A percentile compares a stretch with the other conserved stretches of the same genome.
phyloP scores from a whole-genome alignment of 2,329 filamentous ascomycete species.

The Pseudogymnoascus sp. region DNA sequence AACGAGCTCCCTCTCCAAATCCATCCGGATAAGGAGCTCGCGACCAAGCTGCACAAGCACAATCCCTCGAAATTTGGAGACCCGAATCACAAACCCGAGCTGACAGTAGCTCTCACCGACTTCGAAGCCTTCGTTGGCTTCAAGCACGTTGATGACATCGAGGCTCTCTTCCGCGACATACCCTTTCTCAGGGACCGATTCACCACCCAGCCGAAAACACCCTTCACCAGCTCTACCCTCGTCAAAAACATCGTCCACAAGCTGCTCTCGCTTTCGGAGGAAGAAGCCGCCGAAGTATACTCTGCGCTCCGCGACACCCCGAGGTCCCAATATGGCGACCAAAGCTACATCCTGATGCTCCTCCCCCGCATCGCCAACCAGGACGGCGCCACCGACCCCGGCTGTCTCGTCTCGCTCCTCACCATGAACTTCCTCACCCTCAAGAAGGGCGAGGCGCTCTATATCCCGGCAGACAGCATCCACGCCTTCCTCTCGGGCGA shows the following conservation, averaged over 20 bases:
- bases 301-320: constrained; percentile 43
- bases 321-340: constrained; percentile 39
- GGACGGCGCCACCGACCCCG: constrained; percentile 57
- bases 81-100: constrained; percentile 73
- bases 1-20: constrained; percentile 71
- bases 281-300: constrained; percentile 46
- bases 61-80: constrained; percentile 63
- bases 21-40: constrained; percentile 64
- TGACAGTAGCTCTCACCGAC: constrained; percentile 61
- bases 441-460: constrained; percentile 74
- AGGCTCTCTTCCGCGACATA: constrained; percentile 42
- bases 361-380: constrained; percentile 58
- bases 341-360: constrained; percentile 56
- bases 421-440: constrained; percentile 70
- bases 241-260: constrained; percentile 45
- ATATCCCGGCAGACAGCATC: constrained; percentile 90
- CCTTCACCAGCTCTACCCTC: constrained; percentile 52
- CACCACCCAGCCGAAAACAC: constrained; percentile 24
- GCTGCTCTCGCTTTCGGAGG: constrained; percentile 47
- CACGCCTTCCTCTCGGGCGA: constrained; percentile 89
- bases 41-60: constrained; percentile 54
- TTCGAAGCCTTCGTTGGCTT: constrained; percentile 74
- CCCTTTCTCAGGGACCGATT: constrained; percentile 19
- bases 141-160: constrained; percentile 57
- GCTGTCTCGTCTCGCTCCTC: constrained; percentile 60